Evolutionary conservation across 1,139 yeast species (phyloP).

Genomic region (Candida sanyaensis): DNA sequence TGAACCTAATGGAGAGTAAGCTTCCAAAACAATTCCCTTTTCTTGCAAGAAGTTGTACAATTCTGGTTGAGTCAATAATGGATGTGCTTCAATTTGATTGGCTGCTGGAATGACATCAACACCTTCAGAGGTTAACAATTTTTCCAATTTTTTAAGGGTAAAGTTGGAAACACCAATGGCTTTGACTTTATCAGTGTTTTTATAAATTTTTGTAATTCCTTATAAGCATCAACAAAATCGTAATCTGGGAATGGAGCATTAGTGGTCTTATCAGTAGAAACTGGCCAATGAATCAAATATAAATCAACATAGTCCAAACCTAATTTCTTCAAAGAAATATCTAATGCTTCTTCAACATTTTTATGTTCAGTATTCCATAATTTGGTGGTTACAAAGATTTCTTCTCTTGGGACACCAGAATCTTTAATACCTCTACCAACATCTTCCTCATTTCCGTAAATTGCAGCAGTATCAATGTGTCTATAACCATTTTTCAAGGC

Average conservation of each 20-base stretch:
- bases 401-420: slow-evolving; percentile 67
- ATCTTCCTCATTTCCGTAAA: slow-evolving; percentile 63
- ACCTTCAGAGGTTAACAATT: slow-evolving; percentile 47
- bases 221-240: slow-evolving; percentile 69
- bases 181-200: slow-evolving; percentile 55
- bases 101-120: slow-evolving; percentile 48
- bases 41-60: slow-evolving; percentile 43
- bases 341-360: slow-evolving; percentile 59
- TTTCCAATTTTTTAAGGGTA: slow-evolving; percentile 46
- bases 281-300: slow-evolving; percentile 88
- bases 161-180: slow-evolving; percentile 67
- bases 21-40: slow-evolving; percentile 50
- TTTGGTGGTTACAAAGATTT: slow-evolving; percentile 78
- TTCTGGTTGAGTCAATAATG: slow-evolving; percentile 55
- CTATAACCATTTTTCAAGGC: slow-evolving; percentile 74
- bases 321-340: slow-evolving; percentile 62
- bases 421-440: slow-evolving; percentile 70
- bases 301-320: slow-evolving; percentile 82
- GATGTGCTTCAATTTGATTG: slow-evolving; percentile 63
- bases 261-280: slow-evolving; percentile 43
- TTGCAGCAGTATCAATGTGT: slow-evolving; percentile 79
- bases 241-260: slow-evolving; percentile 39
- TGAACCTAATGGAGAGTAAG: slow-evolving; percentile 65
- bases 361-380: slow-evolving; percentile 71
- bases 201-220: slow-evolving; percentile 59